Conservation (phyloP, 192 early-diverging fungal genomes). For the Podila epigama region DNA sequence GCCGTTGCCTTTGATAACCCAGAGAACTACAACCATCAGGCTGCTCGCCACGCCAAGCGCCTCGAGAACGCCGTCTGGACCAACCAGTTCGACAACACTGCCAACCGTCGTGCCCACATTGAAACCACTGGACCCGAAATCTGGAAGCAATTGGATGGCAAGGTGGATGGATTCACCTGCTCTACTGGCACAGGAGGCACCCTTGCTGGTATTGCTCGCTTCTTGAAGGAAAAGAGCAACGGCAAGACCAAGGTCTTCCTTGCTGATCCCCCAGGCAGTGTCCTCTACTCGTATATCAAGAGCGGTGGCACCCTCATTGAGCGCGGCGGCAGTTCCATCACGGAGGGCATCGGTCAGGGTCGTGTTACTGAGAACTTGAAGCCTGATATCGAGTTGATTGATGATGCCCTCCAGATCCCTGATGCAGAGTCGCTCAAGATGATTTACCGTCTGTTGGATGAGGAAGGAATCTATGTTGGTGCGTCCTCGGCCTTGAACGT, state of each 20-base stretch:
- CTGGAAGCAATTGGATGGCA: conserved; percentile 81
- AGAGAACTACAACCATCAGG: conserved; percentile 95
- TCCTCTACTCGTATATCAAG: conserved; percentile 86
- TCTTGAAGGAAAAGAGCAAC: conserved; percentile 77
- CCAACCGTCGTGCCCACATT: conserved; percentile 90
- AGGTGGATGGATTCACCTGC: conserved; percentile 90
- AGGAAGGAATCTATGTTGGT: conserved; percentile 94
- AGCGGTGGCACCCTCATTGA: conserved; percentile 70
- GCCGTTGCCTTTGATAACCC: conserved; percentile 93
- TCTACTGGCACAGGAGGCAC: conserved; percentile 94
- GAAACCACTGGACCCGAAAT: conserved; percentile 98
- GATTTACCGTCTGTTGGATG: conserved; percentile 89
- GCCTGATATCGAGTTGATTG: conserved; percentile 79
- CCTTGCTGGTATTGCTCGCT: conserved; percentile 83
- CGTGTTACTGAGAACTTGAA: conserved; percentile 91
- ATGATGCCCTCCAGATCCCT: conserved; percentile 82
- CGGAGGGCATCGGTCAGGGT: conserved; percentile 96
- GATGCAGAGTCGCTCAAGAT: conserved; percentile 85
- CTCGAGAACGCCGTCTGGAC: conserved; percentile 92
- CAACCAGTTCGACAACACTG: conserved; percentile 95
- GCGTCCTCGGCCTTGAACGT: conserved; percentile 94
- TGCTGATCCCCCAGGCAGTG: conserved; percentile 94
- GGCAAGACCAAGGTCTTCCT: conserved; percentile 80
- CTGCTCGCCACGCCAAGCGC: conserved; percentile 78
- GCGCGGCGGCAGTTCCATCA: conserved; percentile 86